phyloP scores from a whole-genome alignment of 202 grass and related monocot genomes.

The Cymbopogon flexuosus region DNA sequence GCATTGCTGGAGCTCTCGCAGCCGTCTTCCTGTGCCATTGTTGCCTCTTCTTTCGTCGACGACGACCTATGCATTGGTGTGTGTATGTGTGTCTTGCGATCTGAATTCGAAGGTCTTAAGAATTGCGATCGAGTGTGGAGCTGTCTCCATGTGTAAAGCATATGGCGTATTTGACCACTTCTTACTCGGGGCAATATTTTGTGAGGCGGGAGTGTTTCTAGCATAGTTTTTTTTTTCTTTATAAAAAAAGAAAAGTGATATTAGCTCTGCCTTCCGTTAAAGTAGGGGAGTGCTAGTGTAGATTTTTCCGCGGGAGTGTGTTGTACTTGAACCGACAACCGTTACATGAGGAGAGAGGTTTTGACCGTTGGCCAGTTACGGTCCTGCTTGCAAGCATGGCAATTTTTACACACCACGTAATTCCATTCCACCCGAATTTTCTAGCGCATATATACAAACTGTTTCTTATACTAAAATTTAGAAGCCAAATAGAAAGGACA shows the following conservation, averaged over 20 bases:
- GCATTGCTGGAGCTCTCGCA: not conserved
- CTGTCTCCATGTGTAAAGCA: not conserved
- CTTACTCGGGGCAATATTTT: not conserved
- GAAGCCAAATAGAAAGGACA: too few relatives aligned
- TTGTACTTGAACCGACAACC: not conserved
- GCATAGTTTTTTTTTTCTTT: not conserved
- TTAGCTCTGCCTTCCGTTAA: not conserved
- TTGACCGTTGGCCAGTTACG: not conserved
- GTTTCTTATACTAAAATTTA: too few relatives aligned
- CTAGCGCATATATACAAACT: too few relatives aligned
- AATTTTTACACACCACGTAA: not conserved
- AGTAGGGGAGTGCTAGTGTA: not conserved
- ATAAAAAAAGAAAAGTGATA: not conserved
- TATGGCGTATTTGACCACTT: conserved; percentile 26
- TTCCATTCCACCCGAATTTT: too few relatives aligned
- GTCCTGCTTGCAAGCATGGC: not conserved
- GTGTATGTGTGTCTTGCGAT: not conserved
- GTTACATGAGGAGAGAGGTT: not conserved
- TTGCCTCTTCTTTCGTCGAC: not conserved
- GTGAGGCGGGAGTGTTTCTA: not conserved
- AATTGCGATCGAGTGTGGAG: too few relatives aligned
- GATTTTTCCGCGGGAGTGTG: not conserved
- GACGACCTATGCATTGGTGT: not conserved
- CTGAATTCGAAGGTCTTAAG: not conserved
- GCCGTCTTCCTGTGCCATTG: conserved; percentile 6